Conservation (phyloP, 148 eudicot genomes). For the Rhododendron ferrugineum region DNA sequence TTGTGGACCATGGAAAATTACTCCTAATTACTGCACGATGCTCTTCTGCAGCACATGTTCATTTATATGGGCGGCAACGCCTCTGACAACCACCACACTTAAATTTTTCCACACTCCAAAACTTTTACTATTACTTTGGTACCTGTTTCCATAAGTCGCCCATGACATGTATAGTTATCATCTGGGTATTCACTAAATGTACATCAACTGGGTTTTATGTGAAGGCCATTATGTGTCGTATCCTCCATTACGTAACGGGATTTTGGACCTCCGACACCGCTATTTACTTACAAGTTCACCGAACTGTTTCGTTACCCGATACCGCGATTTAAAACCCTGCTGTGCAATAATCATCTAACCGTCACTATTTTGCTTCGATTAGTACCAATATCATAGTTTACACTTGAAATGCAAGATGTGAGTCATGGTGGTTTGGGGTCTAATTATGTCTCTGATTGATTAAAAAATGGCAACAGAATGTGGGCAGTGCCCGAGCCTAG, state of each 20-base stretch:
- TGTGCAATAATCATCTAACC: neutral
- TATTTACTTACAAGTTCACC: too few species aligned
- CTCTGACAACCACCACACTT: neutral
- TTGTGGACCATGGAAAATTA: neutral
- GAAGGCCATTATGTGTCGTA: neutral
- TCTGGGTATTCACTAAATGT: neutral
- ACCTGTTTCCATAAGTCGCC: neutral
- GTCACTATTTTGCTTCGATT: neutral
- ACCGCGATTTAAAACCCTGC: neutral
- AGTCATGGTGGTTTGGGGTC: neutral
- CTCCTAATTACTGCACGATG: neutral
- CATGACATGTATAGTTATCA: conserved; percentile 8
- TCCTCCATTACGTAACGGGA: too few species aligned
- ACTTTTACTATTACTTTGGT: neutral
- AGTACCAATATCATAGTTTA: neutral
- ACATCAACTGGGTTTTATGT: neutral
- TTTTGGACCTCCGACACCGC: too few species aligned
- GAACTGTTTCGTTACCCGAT: too few species aligned
- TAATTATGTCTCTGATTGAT: conserved; percentile 4
- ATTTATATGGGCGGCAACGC: neutral
- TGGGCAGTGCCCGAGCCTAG: conserved; percentile 68
- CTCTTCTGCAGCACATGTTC: neutral
- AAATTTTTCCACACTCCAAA: neutral
- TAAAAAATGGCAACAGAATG: conserved; percentile 35
- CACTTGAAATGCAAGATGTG: neutral